Conservation (phyloP, 768 basidiomycete genomes). For the Albatrellus ellisii region DNA sequence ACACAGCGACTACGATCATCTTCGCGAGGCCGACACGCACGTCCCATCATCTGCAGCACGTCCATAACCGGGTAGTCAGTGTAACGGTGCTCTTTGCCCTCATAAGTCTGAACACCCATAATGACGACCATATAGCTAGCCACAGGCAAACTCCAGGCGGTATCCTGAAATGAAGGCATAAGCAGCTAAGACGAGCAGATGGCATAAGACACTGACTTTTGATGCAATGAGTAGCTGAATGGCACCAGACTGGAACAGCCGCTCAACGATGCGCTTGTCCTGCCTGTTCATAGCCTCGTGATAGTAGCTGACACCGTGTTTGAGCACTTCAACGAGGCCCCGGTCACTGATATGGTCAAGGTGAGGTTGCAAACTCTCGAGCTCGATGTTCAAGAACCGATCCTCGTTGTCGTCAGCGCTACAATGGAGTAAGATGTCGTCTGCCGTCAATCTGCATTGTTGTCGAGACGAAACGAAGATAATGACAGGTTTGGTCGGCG, state of each 20-base stretch:
- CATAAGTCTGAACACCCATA: constrained; percentile 97
- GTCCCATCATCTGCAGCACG: constrained; percentile 98
- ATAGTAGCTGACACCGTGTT: constrained; percentile 88
- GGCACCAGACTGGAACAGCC: constrained; percentile 86
- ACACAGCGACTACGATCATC: constrained; percentile 90
- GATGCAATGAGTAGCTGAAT: constrained; percentile 92
- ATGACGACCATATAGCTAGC: constrained; percentile 97
- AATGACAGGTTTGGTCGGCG: constrained; percentile 77
- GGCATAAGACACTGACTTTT: constrained; percentile 39
- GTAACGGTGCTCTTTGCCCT: constrained; percentile 97
- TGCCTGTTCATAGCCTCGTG: constrained; percentile 89
- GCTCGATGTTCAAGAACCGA: constrained; percentile 82
- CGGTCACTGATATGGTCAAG: constrained; percentile 74
- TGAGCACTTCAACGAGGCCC: constrained; percentile 64
- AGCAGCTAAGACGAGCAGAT: not conserved
- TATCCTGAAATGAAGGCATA: constrained; percentile 42
- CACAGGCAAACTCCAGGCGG: constrained; percentile 91
- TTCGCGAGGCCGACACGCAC: constrained; percentile 83
- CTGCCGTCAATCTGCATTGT: constrained; percentile 89
- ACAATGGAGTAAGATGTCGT: constrained; percentile 83
- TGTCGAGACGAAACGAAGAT: constrained; percentile 87
- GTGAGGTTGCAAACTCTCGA: constrained; percentile 74
- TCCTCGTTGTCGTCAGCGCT: constrained; percentile 74
- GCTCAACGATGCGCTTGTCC: constrained; percentile 89
- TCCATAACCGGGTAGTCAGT: constrained; percentile 98